phyloP scores from a whole-genome alignment of 2,329 filamentous ascomycete genomes.

The Colletotrichum kahawae region DNA sequence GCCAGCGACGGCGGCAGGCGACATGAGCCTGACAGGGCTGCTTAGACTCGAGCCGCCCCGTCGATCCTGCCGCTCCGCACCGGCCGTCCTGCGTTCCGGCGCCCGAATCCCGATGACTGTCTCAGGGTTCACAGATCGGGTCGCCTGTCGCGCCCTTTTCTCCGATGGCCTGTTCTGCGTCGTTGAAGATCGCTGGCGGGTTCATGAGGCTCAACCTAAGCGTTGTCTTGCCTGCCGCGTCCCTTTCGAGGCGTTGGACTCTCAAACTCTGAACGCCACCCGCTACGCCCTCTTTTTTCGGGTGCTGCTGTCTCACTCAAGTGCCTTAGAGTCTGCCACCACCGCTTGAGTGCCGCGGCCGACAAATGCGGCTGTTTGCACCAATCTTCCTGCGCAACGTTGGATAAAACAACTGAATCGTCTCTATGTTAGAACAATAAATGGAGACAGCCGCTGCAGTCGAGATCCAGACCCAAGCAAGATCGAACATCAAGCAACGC shows the following conservation, averaged over 20 bases:
- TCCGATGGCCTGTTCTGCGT: neutral
- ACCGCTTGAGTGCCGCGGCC: neutral
- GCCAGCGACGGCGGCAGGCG: neutral
- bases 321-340: neutral
- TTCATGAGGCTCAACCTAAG: neutral
- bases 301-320: neutral
- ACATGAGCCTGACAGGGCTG: neutral
- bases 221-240: neutral
- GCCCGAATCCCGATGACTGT: neutral
- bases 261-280: neutral
- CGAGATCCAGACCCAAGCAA: neutral
- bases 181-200: neutral
- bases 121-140: neutral
- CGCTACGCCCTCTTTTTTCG: neutral
- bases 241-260: neutral
- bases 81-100: neutral
- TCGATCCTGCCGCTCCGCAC: neutral
- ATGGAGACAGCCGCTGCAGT: neutral
- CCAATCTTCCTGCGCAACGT: neutral
- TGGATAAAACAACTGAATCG: neutral
- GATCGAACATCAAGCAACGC: neutral
- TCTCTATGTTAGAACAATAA: neutral
- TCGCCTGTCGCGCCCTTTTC: neutral
- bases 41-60: neutral
- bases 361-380: neutral